Conservation (phyloP, 345 rosid species). For the Syzygium oleosum region DNA sequence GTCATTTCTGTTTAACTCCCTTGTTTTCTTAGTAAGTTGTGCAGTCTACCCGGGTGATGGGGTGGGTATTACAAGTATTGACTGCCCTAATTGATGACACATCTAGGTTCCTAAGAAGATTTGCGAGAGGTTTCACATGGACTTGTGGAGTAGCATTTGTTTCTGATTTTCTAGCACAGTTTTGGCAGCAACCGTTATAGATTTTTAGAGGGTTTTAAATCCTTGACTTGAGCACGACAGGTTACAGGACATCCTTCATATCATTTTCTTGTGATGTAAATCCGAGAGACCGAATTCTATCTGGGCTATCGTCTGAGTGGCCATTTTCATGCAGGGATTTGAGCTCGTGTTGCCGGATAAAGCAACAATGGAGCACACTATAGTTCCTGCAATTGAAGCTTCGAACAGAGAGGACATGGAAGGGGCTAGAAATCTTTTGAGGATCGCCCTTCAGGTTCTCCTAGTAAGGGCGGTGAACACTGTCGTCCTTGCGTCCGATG, state of each 20-base stretch:
- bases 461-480: conserved; percentile 43
- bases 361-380: conserved; percentile 39
- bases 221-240: background rate
- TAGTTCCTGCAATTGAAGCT: conserved; percentile 38
- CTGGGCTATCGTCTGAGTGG: background rate
- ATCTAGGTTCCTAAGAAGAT: background rate
- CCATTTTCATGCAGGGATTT: conserved; percentile 24
- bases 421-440: conserved; percentile 39
- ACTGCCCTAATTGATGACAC: background rate
- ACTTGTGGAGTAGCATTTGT: background rate
- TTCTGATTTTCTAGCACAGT: background rate
- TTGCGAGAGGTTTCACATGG: background rate
- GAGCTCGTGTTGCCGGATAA: conserved; percentile 41
- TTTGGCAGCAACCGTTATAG: background rate
- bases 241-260: background rate
- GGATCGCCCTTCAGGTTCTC: conserved; percentile 46
- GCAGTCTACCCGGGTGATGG: background rate
- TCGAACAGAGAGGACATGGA: conserved; percentile 30
- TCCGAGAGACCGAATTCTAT: background rate
- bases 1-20: background rate
- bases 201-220: background rate
- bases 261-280: background rate
- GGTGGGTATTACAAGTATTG: background rate
- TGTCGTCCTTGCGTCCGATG: conserved; percentile 30
- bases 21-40: background rate